Conservation (phyloP, 2,329 filamentous ascomycete genomes). For the Aotearoamyces nothofagi region DNA sequence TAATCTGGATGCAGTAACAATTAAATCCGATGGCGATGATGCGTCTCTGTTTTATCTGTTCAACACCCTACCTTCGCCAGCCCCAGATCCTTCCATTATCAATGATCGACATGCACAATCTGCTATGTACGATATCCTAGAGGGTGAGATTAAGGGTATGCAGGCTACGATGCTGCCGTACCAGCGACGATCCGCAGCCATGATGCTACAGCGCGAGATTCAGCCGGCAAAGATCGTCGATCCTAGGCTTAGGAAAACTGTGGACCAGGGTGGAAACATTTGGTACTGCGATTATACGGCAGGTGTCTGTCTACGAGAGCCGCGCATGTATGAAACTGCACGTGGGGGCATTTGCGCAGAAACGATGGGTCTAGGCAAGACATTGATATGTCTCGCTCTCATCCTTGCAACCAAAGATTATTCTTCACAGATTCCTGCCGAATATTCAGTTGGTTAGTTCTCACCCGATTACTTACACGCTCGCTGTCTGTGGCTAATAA, state of each 20-base stretch:
- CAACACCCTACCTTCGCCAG: constrained; percentile 56
- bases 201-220: constrained; percentile 73
- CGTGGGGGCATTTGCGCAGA: constrained; percentile 68
- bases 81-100: constrained; percentile 35
- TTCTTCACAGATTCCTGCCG: constrained; percentile 47
- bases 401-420: constrained; percentile 64
- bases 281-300: constrained; percentile 62
- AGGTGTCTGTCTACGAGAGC: constrained; percentile 45
- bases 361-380: constrained; percentile 76
- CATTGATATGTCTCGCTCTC: constrained; percentile 65
- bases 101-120: constrained; percentile 32
- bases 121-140: constrained; percentile 39
- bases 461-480: too few relatives aligned
- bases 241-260: constrained; percentile 48
- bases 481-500: too few relatives aligned
- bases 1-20: constrained; percentile 11
- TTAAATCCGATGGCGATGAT: constrained; percentile 16
- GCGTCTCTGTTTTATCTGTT: constrained; percentile 54
- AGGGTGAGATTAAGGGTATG: constrained; percentile 37
- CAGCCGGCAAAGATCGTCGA: constrained; percentile 52
- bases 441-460: constrained; percentile 36
- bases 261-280: constrained; percentile 40
- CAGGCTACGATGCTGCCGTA: constrained; percentile 58
- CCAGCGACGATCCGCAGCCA: constrained; percentile 62
- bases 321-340: constrained; percentile 57